Base-by-base conservation (phyloP, 192 early-diverging fungal species). In the Entrophospora sp. region DNA sequence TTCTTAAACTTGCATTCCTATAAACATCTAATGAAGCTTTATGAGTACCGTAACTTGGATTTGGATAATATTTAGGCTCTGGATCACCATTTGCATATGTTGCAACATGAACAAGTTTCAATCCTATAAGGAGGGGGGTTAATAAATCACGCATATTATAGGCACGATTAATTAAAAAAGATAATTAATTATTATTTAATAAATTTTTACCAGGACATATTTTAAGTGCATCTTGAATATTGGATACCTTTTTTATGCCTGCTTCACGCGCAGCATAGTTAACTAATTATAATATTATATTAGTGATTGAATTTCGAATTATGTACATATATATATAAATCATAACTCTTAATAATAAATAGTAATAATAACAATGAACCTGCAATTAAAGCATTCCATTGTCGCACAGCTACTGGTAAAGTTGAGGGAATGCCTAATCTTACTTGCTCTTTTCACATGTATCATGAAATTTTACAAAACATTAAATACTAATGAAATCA, bases 261-360 rank as follows among this genome's bases (percentile, higher is more conserved):
- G n/a, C n/a, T n/a, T n/a, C n/a, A 14, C 89, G 79, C 1, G 96
- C 96, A 9, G 91, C 74, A 72, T 98, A 98, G 74, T 91, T 92
- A 44, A 92, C 87, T 69, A 58, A 22, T 12, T 52, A 37, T 18
- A 52, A 34, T 65, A 31, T n/a, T n/a, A n/a, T n/a, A n/a, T n/a
- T n/a, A n/a, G n/a, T n/a, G n/a, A n/a, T n/a, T n/a, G n/a, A 44
- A 35, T 22, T 61, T 63, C 30, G 1, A 12, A 63, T 6, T n/a
- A 6, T n/a, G n/a, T 59, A 49, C 31, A 36, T 36, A 56, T 43
- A 22, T 14, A 34, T 8, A 30, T 42, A 2, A 35, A 4, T 22
- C 34, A 12, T 18, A 16, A 1, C n/a, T 20, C 40, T 14, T 24
- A n/a, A 2, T 38, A 8, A 5, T 5, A 64, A 36, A 56, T 5